phyloP scores from a whole-genome alignment of 352 stramenopile genomes.

The Phytophthora pisi region DNA sequence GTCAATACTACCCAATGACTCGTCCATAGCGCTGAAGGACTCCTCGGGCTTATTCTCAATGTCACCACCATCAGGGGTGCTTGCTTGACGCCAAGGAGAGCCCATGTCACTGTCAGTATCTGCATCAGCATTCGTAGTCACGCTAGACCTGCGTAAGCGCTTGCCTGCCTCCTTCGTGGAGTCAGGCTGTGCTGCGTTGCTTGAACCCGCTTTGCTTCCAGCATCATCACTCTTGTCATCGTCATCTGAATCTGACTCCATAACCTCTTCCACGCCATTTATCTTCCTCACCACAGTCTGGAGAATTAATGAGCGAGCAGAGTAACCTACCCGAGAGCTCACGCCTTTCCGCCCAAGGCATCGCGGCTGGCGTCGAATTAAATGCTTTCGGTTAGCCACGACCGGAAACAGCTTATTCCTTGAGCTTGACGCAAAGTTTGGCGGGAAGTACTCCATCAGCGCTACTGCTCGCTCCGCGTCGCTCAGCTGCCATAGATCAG shows the following conservation, averaged over 20 bases:
- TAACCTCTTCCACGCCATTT: conserved; percentile 39
- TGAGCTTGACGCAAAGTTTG: conserved; percentile 37
- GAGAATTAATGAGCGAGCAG: conserved; percentile 50
- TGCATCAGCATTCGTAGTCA: conserved; percentile 15
- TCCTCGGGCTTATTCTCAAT: conserved; percentile 18
- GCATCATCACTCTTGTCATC: conserved; percentile 20
- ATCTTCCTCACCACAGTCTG: conserved; percentile 57
- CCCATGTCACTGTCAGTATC: conserved; percentile 26
- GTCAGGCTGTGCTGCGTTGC: neutral
- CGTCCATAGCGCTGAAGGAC: conserved; percentile 39
- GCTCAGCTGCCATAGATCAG: conserved; percentile 62
- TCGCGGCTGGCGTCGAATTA: conserved; percentile 43
- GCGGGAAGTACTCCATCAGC: conserved; percentile 49
- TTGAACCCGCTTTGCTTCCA: conserved; percentile 1
- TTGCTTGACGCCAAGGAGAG: conserved; percentile 18
- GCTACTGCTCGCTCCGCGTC: conserved; percentile 68
- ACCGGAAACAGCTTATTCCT: conserved; percentile 54
- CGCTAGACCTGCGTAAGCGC: conserved; percentile 3
- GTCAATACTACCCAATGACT: conserved; percentile 32
- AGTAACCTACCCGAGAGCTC: conserved; percentile 45
- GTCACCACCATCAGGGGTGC: conserved; percentile 2
- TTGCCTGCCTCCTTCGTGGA: neutral
- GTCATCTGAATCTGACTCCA: conserved; percentile 33
- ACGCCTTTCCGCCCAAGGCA: conserved; percentile 25
- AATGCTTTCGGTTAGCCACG: conserved; percentile 38